Evolutionary conservation across 352 stramenopile genomes (phyloP).

Genomic region (Globisporangium parvum): DNA sequence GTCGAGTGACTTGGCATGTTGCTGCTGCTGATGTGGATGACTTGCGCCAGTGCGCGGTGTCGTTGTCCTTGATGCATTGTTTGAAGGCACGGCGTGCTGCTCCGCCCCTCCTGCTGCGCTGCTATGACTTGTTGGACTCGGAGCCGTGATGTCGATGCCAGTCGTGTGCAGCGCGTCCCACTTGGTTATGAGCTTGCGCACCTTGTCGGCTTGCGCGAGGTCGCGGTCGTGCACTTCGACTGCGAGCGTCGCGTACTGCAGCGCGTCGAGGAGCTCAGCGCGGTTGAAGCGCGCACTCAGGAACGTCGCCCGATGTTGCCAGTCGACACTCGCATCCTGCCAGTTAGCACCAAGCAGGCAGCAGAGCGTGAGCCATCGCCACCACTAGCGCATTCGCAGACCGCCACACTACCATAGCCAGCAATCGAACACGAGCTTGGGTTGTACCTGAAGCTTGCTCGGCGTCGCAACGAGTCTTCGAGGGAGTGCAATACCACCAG

Average conservation of each 20-base stretch:
- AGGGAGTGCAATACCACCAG: neutral
- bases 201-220: conserved; percentile 24
- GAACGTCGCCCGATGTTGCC: conserved; percentile 50
- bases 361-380: neutral
- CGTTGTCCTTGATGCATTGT: conserved; percentile 8
- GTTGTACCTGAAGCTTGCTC: conserved; percentile 33
- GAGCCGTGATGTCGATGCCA: conserved; percentile 20
- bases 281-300: conserved; percentile 36
- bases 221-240: conserved; percentile 76
- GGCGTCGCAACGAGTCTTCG: conserved; percentile 16
- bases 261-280: conserved; percentile 36
- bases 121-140: neutral
- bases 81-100: neutral
- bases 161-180: conserved; percentile 52
- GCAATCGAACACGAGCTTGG: neutral
- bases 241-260: conserved; percentile 29
- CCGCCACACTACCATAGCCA: neutral
- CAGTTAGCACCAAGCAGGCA: neutral
- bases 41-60: conserved; percentile 9
- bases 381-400: neutral
- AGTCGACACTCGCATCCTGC: conserved; percentile 24
- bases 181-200: conserved; percentile 40
- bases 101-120: neutral
- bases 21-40: conserved; percentile 3
- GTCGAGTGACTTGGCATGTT: conserved; percentile 28